phyloP scores from a whole-genome alignment of 306 rosid genomes.

The Cicer cuneatum region DNA sequence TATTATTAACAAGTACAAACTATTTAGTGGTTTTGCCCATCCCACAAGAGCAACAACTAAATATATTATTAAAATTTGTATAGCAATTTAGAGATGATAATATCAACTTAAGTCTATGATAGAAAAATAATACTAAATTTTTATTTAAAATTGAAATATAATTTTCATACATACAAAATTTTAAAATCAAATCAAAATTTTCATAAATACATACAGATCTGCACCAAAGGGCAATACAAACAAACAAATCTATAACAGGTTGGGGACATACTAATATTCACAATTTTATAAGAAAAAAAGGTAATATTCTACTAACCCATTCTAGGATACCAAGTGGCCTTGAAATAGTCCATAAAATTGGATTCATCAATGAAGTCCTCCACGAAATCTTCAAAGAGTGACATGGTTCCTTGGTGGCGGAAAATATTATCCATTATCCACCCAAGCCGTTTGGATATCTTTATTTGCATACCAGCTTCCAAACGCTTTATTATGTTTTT shows the following conservation, averaged over 20 bases:
- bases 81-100: conserved; percentile 7
- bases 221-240: neutral
- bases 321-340: conserved; percentile 87
- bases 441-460: conserved; percentile 69
- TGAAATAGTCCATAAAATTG: conserved; percentile 81
- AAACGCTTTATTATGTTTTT: conserved; percentile 67
- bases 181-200: conserved; percentile 18
- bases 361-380: conserved; percentile 74
- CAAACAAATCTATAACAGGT: neutral
- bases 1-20: conserved; percentile 1
- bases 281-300: conserved; percentile 1
- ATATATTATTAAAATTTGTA: neutral
- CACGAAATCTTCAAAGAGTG: conserved; percentile 72
- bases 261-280: neutral
- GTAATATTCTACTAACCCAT: conserved; percentile 60
- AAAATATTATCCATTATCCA: conserved; percentile 66
- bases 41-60: conserved; percentile 10
- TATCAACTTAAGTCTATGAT: neutral
- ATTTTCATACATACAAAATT: neutral
- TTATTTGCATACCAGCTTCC: conserved; percentile 63
- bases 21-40: conserved; percentile 7
- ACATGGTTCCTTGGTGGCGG: conserved; percentile 54
- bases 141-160: conserved; percentile 1
- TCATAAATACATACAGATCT: neutral
- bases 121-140: neutral